Evolutionary conservation across 805 yeast genomes (phyloP).

Genomic region (Candida hispaniensis): DNA sequence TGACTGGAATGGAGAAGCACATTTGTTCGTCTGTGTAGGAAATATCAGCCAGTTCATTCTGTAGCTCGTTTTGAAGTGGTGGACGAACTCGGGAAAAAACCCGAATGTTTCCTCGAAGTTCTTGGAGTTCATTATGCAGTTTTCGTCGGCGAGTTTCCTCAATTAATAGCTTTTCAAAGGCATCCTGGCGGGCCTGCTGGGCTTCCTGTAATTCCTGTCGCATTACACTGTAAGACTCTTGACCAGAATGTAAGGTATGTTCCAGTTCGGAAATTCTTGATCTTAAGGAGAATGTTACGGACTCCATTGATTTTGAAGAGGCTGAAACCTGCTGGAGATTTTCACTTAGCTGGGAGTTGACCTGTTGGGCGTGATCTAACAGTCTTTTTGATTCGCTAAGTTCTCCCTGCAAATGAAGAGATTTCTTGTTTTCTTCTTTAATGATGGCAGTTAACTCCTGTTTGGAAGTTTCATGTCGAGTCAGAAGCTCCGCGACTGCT

Average conservation of each 20-base stretch:
- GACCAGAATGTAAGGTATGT: constrained; percentile 19
- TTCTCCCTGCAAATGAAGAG: too few species aligned
- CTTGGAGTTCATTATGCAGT: constrained; percentile 68
- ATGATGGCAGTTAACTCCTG: too few species aligned
- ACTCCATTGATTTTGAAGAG: constrained; percentile 20
- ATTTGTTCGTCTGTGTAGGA: constrained; percentile 27
- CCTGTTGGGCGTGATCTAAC: background rate
- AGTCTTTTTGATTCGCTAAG: too few species aligned
- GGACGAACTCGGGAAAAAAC: constrained; percentile 86
- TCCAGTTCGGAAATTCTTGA: constrained; percentile 20
- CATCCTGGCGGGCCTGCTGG: constrained; percentile 25
- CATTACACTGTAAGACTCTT: constrained; percentile 20
- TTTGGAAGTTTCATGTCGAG: constrained; percentile 1
- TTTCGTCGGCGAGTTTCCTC: constrained; percentile 50
- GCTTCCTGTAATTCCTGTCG: constrained; percentile 24
- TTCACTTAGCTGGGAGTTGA: constrained; percentile 21
- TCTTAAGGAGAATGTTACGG: constrained; percentile 19
- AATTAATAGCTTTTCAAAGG: constrained; percentile 33
- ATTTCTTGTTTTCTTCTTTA: too few species aligned
- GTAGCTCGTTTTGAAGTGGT: constrained; percentile 21
- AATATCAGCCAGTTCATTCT: constrained; percentile 26
- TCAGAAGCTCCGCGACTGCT: too few species aligned
- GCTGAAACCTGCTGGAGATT: constrained; percentile 27
- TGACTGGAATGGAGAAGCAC: constrained; percentile 21
- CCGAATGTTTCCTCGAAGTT: constrained; percentile 81